Conservation (phyloP, 2,329 filamentous ascomycete genomes). For the Daldinia eschscholtzii region DNA sequence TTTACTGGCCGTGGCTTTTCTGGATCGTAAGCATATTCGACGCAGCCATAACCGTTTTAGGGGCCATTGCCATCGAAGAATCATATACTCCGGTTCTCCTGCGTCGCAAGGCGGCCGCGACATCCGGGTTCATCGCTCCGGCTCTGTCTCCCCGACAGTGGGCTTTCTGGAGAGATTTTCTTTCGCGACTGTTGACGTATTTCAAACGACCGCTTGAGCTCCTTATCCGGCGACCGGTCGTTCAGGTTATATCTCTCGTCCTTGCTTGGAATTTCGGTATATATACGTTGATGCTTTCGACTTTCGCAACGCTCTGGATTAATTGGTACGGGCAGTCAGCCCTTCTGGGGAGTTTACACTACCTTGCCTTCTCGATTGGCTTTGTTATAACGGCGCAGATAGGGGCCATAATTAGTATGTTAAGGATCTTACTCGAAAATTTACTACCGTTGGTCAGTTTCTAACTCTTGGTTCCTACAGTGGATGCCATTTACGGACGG, state of each 20-base stretch:
- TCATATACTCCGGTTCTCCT: slow-evolving; percentile 75
- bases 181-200: slow-evolving; percentile 52
- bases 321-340: slow-evolving; percentile 60
- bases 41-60: slow-evolving; percentile 66
- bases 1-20: slow-evolving; percentile 78
- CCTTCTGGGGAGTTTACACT: slow-evolving; percentile 61
- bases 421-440: background rate
- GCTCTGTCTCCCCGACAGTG: slow-evolving; percentile 54
- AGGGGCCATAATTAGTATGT: slow-evolving; percentile 52
- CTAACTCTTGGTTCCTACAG: slow-evolving; percentile 35
- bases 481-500: slow-evolving; percentile 55
- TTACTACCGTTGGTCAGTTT: background rate
- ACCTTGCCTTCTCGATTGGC: slow-evolving; percentile 64
- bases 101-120: slow-evolving; percentile 64
- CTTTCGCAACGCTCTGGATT: slow-evolving; percentile 63
- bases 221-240: slow-evolving; percentile 61
- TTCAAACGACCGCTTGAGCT: slow-evolving; percentile 60
- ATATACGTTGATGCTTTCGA: slow-evolving; percentile 66
- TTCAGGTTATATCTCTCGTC: slow-evolving; percentile 60
- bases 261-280: slow-evolving; percentile 64
- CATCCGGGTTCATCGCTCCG: slow-evolving; percentile 62
- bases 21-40: slow-evolving; percentile 72
- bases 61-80: slow-evolving; percentile 68
- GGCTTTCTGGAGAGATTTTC: slow-evolving; percentile 42
- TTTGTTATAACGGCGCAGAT: slow-evolving; percentile 54